Conservation (phyloP, 1,284 basidiomycete species). For the Austroboletus olivaceoglutinosus region DNA sequence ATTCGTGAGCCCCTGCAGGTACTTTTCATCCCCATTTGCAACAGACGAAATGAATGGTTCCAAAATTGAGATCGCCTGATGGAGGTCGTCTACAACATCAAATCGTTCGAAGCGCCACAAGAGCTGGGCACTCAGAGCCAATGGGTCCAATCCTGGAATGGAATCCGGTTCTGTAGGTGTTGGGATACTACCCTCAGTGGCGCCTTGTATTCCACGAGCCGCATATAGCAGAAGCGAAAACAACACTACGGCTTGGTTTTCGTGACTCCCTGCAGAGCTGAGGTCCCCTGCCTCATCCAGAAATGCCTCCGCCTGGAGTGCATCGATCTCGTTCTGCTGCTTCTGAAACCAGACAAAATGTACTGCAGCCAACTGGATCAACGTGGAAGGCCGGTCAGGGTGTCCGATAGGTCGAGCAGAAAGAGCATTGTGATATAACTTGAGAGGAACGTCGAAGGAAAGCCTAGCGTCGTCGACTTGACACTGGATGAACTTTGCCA, state of each 20-base stretch:
- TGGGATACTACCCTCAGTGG: too few species aligned
- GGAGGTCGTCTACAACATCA: not conserved
- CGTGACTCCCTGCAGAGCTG: not conserved
- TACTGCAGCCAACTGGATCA: constrained; percentile 1
- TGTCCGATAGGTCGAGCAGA: not conserved
- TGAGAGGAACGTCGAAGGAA: constrained; percentile 3
- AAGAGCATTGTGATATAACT: constrained; percentile 4
- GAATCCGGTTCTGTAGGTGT: not conserved
- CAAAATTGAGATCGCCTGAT: not conserved
- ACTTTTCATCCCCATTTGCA: not conserved
- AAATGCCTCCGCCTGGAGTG: not conserved
- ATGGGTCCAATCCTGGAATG: not conserved
- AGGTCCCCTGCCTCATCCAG: not conserved
- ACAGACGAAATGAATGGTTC: not conserved
- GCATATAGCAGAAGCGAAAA: not conserved
- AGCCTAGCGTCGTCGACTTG: not conserved
- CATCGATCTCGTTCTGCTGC: not conserved
- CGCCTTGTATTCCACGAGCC: not conserved
- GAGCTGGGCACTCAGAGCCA: not conserved
- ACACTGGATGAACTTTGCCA: not conserved
- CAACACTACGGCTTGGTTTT: not conserved
- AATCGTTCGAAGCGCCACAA: not conserved
- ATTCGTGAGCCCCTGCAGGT: not conserved
- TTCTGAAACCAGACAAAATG: not conserved
- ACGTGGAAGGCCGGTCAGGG: constrained; percentile 4